These are phyloP conservation scores for Labyrinthula sp. DNA, from an alignment of 352 stramenopile genomes.

Conservation along the genomic window DNA sequence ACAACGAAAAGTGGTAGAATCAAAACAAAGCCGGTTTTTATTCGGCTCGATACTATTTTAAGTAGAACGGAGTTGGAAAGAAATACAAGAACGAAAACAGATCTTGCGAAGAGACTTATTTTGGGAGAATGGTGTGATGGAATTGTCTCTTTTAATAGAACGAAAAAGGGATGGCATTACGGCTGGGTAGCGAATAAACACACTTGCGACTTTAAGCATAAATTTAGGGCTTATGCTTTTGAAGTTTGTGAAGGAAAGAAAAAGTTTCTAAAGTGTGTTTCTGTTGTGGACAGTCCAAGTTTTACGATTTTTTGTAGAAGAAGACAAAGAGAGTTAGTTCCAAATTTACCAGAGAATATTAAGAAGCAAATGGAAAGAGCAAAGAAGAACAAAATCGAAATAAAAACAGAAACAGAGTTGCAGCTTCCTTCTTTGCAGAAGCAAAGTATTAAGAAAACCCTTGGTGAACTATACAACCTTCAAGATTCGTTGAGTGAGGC, in stretches of 20 bases:
- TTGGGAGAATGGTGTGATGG: conserved; percentile 15
- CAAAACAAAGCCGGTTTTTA: neutral
- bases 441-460: too few relatives aligned
- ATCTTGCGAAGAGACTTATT: neutral
- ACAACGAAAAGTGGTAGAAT: conserved; percentile 1
- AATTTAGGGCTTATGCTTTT: conserved; percentile 19
- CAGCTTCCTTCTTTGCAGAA: too few relatives aligned
- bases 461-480: too few relatives aligned
- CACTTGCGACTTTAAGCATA: conserved; percentile 25
- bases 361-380: conserved; percentile 26
- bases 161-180: conserved; percentile 20
- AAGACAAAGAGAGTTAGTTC: conserved; percentile 9
- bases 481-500: too few relatives aligned
- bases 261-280: conserved; percentile 1
- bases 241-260: conserved; percentile 5
- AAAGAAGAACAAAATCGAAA: too few relatives aligned
- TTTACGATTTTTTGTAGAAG: conserved; percentile 28
- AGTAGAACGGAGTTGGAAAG: conserved; percentile 14
- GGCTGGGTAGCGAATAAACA: conserved; percentile 28
- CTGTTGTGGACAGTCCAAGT: conserved; percentile 1
- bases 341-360: conserved; percentile 9
- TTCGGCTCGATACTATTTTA: conserved; percentile 13
- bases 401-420: too few relatives aligned
- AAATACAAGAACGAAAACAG: conserved; percentile 7
- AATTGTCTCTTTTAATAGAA: conserved; percentile 26